Base-by-base conservation (phyloP, 768 basidiomycete species). In the Polyporus arcularius region DNA sequence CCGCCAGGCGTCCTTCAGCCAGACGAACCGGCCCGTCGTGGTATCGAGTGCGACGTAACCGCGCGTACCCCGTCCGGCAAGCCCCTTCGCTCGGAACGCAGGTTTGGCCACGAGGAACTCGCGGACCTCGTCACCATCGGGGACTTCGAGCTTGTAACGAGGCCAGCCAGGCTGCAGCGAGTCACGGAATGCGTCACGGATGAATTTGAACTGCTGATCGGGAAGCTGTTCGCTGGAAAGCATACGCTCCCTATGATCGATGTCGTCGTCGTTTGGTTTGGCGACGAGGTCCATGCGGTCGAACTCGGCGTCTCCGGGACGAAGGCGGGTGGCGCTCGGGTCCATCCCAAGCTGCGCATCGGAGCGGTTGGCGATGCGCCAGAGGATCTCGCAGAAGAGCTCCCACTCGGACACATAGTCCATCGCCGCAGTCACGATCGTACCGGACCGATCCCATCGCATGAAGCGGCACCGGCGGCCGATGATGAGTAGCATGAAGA, bases 391-490 rank as follows among this genome's bases (percentile, higher is more conserved):
- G 21, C 21, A 26, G 21, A 26, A 26, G 21, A 26, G 21, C 21
- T 26, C 21, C 21, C 21, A 26, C 21, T 26, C 21, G 21, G 21
- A 26, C 21, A 26, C 21, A 26, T 26, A 26, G 21, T 26, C 21
- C 21, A 26, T 26, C 21, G 21, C 21, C 21, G 21, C 21, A 26
- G 21, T 26, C 21, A 26, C 21, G 21, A 63, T 39, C 21, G 48
- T 43, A 4, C 62, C 57, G 4, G 62, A 58, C 15, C 57, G 40
- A 41, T 63, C 62, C 57, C 57, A 63, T 41, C 57, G 57, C 0
- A 57, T 11, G 28, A 58, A 39, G 0, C 53, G 57, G 47, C 52
- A 57, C 4, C 3, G 8, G 4, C 56, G 55, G 14, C 55, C 55
- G 39, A 53, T 28, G 26, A 62, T 18, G 1, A 62, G 18, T 10